Evolutionary conservation across 331 rosid genomes (phyloP).

Genomic region (Acacia concinna): DNA sequence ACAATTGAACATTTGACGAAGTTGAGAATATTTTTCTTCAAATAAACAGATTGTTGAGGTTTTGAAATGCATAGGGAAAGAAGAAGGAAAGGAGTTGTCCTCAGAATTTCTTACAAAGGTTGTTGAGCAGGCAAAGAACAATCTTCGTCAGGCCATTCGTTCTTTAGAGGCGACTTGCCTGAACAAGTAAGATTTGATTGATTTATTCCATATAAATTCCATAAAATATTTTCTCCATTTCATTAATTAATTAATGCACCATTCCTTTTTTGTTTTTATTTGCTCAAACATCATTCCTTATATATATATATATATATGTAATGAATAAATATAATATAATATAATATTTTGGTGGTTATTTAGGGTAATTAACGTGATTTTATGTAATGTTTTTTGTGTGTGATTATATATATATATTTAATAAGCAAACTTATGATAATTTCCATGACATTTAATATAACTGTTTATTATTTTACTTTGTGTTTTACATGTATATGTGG

Average conservation of each 20-base stretch:
- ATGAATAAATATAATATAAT: no score
- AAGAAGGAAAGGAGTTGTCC: conserved; percentile 58
- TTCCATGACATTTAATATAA: not conserved
- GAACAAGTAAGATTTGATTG: conserved; percentile 42
- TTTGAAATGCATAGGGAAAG: conserved; percentile 50
- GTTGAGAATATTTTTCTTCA: not conserved
- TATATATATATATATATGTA: no score
- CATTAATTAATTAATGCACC: no score
- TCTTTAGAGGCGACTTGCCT: conserved; percentile 78
- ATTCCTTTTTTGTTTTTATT: no score
- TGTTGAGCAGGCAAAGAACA: conserved; percentile 54
- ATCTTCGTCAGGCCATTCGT: conserved; percentile 77
- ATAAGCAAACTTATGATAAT: not conserved
- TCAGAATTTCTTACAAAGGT: conserved; percentile 43
- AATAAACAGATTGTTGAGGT: conserved; percentile 58
- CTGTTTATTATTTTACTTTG: not conserved
- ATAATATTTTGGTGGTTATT: not conserved
- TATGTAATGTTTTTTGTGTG: not conserved
- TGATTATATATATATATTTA: not conserved
- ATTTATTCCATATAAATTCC: not conserved
- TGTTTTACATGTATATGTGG: not conserved
- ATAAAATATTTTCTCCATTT: no score
- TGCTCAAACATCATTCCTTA: no score
- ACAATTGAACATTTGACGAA: not conserved
- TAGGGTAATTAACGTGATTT: not conserved